These are phyloP conservation scores for Diaporthe sp. DNA, from an alignment of 2,329 filamentous ascomycete species.

Conservation along the genomic window DNA sequence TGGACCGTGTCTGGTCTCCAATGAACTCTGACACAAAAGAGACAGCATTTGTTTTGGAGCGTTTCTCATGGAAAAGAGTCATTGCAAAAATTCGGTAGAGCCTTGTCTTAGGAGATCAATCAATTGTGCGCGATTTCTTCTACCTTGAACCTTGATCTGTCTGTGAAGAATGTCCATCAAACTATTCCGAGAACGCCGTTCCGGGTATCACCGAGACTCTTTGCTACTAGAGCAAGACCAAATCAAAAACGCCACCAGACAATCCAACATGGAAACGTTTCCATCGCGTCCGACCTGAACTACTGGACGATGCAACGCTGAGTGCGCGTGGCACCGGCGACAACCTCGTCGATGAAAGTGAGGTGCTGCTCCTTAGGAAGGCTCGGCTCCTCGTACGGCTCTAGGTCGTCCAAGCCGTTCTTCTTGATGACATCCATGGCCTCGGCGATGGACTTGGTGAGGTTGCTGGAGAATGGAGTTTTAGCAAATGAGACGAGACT, in stretches of 20 bases:
- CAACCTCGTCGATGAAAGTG: slow-evolving; percentile 47
- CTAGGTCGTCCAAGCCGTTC: slow-evolving; percentile 42
- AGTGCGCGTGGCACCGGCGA: neutral
- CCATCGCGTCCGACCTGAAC: neutral
- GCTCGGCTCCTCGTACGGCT: slow-evolving; percentile 43
- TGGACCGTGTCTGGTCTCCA: slow-evolving; percentile 77
- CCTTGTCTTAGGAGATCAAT: neutral
- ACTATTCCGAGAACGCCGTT: slow-evolving; percentile 19
- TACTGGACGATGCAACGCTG: neutral
- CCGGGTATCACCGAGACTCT: slow-evolving; percentile 24
- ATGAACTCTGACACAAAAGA: slow-evolving; percentile 44
- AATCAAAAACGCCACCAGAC: neutral
- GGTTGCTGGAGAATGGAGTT: slow-evolving; percentile 38
- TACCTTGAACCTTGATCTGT: neutral
- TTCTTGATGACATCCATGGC: slow-evolving; percentile 40
- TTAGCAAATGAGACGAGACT: neutral
- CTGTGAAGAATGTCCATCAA: neutral
- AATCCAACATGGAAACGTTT: neutral
- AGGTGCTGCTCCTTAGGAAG: slow-evolving; percentile 48
- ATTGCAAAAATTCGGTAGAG: neutral
- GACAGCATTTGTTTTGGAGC: neutral
- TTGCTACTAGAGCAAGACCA: neutral
- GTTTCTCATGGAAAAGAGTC: neutral
- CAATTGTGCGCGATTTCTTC: neutral
- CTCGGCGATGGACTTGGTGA: slow-evolving; percentile 43